Evolutionary conservation across 2,329 filamentous ascomycete species (phyloP), one percentile per base, ranked within the genome.

Genomic region (Coniochaeta sp.): DNA sequence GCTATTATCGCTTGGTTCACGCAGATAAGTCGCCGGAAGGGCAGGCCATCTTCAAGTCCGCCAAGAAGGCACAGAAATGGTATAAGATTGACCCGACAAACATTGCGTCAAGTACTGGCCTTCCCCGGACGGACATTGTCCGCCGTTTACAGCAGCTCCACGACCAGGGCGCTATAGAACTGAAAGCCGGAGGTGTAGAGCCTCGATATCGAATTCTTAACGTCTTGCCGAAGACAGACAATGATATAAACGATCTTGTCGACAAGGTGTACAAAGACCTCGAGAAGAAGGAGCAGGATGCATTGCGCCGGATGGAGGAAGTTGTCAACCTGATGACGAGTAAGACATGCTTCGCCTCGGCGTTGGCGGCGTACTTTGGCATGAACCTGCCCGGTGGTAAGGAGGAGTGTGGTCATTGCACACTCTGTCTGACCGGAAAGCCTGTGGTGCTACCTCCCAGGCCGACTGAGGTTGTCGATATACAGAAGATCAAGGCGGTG

Each of bases 331-430:
- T 87, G 3, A 73, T 87, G 60, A 86, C 83, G 0, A 76, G 73
- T 0, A 64, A 68, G 2, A 67, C 71, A 22, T 88, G 85, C 65
- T 81, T 85, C 60, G 79, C 84, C 0, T 70, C 71, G 1, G 71
- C 76, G 0, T 72, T 88, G 0, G 81, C 84, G 0, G 66, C 76
- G 28, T 81, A 88, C 64, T 87, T 88, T 62, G 84, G 83, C 24
- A 84, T 85, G 69, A 68, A 68, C 3, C 68, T 84, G 3, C 77
- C 78, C 0, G 70, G 73, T 5, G 70, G 71, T 0, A 76, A 75
- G 57, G 63, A 68, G 0, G 72, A 76, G 19, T 87, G 85, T 60
- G 82, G 81, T 0, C 80, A 84, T 62, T 86, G 83, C 66, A 83
- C 81, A 0, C 81, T 71, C 64, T 81, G 79, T 60, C 59, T 71